Percentiles rank a stretch among this genome's conserved stretches.
phyloP scores from a whole-genome alignment of 2,329 filamentous ascomycete genomes.

The Aspergillus terreus region DNA sequence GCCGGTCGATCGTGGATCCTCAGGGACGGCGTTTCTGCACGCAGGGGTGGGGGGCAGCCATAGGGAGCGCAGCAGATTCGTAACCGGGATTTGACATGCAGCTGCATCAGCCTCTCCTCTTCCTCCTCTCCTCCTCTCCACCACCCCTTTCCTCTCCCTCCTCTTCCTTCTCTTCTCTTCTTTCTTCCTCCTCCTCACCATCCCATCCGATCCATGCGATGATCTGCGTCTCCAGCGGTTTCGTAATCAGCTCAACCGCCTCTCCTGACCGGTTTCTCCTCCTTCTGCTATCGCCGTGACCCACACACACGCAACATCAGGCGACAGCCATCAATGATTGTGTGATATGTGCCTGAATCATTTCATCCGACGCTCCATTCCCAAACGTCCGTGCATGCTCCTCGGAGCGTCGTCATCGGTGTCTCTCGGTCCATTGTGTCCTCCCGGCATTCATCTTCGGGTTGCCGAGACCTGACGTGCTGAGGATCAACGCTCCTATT shows the following conservation, averaged over 20 bases:
- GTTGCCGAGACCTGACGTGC: conserved; percentile 6
- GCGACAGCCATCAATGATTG: too few relatives aligned
- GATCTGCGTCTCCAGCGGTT: not conserved
- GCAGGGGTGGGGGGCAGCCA: not conserved
- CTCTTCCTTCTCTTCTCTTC: not conserved
- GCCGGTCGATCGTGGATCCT: conserved; percentile 2
- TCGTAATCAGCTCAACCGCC: not conserved
- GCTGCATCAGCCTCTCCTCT: not conserved
- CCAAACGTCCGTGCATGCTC: not conserved
- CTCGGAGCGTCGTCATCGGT: conserved; percentile 2
- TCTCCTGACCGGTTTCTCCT: not conserved
- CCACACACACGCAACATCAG: too few relatives aligned
- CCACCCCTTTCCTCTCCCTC: not conserved
- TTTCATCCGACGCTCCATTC: not conserved
- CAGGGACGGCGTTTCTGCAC: conserved; percentile 3
- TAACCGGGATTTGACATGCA: not conserved
- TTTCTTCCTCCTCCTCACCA: not conserved
- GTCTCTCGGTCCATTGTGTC: not conserved
- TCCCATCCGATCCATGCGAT: not conserved
- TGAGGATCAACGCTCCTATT: conserved; percentile 2
- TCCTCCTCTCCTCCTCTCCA: not conserved
- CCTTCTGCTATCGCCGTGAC: too few relatives aligned
- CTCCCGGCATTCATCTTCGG: conserved; percentile 5
- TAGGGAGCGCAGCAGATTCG: not conserved
- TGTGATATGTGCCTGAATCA: not conserved